phyloP scores from a whole-genome alignment of 2,329 filamentous ascomycete genomes.

The Botrytis elliptica region DNA sequence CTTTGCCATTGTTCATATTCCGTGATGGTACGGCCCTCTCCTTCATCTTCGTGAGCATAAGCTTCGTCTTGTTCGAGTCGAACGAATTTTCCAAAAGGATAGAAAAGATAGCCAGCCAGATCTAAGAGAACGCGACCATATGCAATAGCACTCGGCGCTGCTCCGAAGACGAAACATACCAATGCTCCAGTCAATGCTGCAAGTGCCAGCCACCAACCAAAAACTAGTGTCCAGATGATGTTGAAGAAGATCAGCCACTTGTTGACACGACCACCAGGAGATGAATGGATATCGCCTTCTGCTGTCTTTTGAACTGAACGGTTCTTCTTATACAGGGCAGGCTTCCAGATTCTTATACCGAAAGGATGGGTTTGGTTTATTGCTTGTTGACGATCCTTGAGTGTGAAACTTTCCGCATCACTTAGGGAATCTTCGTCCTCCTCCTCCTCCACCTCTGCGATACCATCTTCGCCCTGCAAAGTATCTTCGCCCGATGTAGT shows the following conservation, averaged over 20 bases:
- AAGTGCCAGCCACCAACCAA: constrained; percentile 93
- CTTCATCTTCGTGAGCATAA: constrained; percentile 90
- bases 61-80: constrained; percentile 90
- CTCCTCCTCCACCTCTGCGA: constrained; percentile 39
- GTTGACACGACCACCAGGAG: constrained; percentile 83
- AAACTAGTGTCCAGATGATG: constrained; percentile 81
- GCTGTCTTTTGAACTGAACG: constrained; percentile 95
- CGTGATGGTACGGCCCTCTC: constrained; percentile 93
- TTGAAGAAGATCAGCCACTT: constrained; percentile 86
- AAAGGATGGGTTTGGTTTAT: constrained; percentile 99
- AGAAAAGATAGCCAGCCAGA: constrained; percentile 82
- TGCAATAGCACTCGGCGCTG: constrained; percentile 74
- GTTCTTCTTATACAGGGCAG: constrained; percentile 95
- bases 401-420: constrained; percentile 94
- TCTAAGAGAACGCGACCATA: constrained; percentile 86
- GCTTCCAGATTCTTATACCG: constrained; percentile 98
- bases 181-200: constrained; percentile 72
- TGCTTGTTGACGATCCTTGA: constrained; percentile 93
- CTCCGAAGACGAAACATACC: constrained; percentile 76
- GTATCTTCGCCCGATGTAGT: constrained; percentile 32
- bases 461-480: constrained; percentile 41
- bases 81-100: constrained; percentile 96
- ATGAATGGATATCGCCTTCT: constrained; percentile 94
- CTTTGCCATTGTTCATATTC: constrained; percentile 99
- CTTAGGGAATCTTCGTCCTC: constrained; percentile 61